phyloP scores from a whole-genome alignment of 176 grass and related monocot genomes.

The Avena sativa region DNA sequence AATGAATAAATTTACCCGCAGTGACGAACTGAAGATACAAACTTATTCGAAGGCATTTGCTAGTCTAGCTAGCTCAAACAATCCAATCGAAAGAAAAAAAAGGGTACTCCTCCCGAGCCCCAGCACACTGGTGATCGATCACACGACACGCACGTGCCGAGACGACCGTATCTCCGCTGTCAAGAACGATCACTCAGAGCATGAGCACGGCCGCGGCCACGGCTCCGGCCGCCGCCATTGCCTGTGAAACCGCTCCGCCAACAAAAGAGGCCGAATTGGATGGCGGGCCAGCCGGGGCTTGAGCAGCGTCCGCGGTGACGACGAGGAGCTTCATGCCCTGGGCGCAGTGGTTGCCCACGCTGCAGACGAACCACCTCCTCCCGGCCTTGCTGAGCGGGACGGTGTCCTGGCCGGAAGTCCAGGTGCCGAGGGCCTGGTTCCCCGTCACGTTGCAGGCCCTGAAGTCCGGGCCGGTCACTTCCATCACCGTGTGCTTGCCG shows the following conservation, averaged over 20 bases:
- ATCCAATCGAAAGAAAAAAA: too few relatives aligned
- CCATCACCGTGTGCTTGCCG: slow-evolving; percentile 13
- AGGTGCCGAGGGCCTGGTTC: background rate
- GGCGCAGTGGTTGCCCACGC: slow-evolving; percentile 13
- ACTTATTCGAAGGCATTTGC: background rate
- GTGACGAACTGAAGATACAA: background rate
- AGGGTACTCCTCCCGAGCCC: too few relatives aligned
- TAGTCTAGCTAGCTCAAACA: background rate
- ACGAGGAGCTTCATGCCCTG: slow-evolving; percentile 43
- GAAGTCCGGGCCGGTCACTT: slow-evolving; percentile 39
- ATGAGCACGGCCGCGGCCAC: background rate
- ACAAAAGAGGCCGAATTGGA: background rate
- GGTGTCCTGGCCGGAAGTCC: slow-evolving; percentile 32
- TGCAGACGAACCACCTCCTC: slow-evolving; percentile 43
- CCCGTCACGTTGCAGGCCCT: slow-evolving; percentile 22
- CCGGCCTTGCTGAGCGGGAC: slow-evolving; percentile 16
- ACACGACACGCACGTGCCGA: too few relatives aligned
- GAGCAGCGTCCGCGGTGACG: background rate
- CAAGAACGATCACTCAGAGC: background rate
- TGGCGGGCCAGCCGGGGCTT: background rate
- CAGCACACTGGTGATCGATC: too few relatives aligned
- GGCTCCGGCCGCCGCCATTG: background rate
- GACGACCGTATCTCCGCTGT: background rate
- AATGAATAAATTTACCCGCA: too few relatives aligned
- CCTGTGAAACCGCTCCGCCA: background rate